phyloP scores from a whole-genome alignment of 495 filamentous ascomycete species.

The Wilcoxina mikolae region DNA sequence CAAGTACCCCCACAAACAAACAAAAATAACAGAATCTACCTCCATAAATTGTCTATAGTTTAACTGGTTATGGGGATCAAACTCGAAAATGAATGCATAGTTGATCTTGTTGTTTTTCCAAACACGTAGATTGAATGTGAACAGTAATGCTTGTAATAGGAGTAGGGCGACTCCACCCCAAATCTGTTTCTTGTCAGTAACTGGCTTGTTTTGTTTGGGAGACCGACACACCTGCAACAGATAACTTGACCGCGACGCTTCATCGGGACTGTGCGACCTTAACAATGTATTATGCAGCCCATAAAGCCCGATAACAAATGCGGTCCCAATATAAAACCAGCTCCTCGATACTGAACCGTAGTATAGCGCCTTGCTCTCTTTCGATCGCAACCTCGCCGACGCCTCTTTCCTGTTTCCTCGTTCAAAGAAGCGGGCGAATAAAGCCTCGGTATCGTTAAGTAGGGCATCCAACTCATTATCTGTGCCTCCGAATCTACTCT shows the following conservation, averaged over 20 bases:
- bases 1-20: neutral
- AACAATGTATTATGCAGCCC: conserved; percentile 52
- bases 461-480: conserved; percentile 57
- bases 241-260: conserved; percentile 48
- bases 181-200: conserved; percentile 26
- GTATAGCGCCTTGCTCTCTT: conserved; percentile 47
- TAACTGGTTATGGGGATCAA: conserved; percentile 66
- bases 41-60: conserved; percentile 67
- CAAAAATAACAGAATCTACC: neutral
- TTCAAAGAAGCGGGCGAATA: conserved; percentile 49
- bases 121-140: conserved; percentile 52
- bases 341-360: conserved; percentile 64
- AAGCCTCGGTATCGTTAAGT: conserved; percentile 64
- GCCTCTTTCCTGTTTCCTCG: conserved; percentile 69
- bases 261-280: conserved; percentile 37
- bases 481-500: conserved; percentile 76
- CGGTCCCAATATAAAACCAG: conserved; percentile 63
- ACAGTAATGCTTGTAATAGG: conserved; percentile 21
- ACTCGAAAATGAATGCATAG: conserved; percentile 92
- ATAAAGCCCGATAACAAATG: conserved; percentile 57
- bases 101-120: conserved; percentile 80
- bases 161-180: conserved; percentile 27
- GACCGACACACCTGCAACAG: conserved; percentile 46
- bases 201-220: neutral
- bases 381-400: conserved; percentile 63